Evolutionary conservation across 148 eudicot genomes (phyloP).

Genomic region (Rhododendron simsii): DNA sequence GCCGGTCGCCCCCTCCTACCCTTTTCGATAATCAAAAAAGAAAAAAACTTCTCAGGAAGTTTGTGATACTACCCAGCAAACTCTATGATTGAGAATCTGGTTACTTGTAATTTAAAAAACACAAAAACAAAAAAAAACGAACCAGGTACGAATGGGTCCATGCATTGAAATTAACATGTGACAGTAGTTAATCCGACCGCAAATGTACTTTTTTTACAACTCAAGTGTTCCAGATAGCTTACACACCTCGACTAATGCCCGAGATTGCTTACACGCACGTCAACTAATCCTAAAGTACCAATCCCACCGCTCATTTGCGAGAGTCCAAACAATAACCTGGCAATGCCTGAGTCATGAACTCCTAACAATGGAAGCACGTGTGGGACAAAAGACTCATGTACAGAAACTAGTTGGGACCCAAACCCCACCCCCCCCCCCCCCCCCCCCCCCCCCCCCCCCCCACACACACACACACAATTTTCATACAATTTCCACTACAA

Average conservation of each 20-base stretch:
- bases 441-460: too few relatives aligned
- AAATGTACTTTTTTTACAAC: background rate
- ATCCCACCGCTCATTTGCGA: background rate
- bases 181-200: background rate
- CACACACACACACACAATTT: too few relatives aligned
- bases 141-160: background rate
- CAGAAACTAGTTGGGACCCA: background rate
- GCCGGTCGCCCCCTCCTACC: too few relatives aligned
- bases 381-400: background rate
- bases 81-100: background rate
- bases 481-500: background rate
- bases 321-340: background rate
- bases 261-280: too few relatives aligned
- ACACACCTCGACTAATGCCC: too few relatives aligned
- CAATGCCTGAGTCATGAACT: background rate
- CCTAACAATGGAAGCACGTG: background rate
- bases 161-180: background rate
- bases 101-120: too few relatives aligned
- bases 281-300: too few relatives aligned
- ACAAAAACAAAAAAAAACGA: too few relatives aligned
- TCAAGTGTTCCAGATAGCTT: too few relatives aligned
- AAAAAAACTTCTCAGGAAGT: too few relatives aligned
- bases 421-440: background rate
- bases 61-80: too few relatives aligned
- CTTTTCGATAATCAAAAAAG: too few relatives aligned